A percentile compares a stretch with the other conserved stretches of the same genome.
These are phyloP conservation scores for Penicillium oxalicum DNA, from an alignment of 2,329 filamentous ascomycete genomes.

Conservation along the genomic window DNA sequence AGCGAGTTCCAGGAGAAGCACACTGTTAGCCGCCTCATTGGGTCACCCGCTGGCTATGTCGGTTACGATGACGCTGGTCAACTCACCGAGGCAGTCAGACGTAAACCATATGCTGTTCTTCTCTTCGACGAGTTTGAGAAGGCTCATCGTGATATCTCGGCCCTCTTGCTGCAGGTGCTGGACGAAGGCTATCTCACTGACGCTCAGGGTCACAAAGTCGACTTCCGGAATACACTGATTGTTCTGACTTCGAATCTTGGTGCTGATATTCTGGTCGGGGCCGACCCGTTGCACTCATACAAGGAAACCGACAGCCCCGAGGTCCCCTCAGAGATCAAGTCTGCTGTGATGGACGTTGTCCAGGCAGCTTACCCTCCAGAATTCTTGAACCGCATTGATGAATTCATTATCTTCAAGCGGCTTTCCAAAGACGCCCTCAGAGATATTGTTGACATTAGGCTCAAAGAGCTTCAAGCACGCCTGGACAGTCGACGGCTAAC, in stretches of 20 bases:
- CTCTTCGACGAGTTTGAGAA: slow-evolving; percentile 98
- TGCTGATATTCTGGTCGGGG: slow-evolving; percentile 79
- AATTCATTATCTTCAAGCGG: slow-evolving; percentile 93
- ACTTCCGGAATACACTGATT: slow-evolving; percentile 94
- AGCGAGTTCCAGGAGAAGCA: slow-evolving; percentile 97
- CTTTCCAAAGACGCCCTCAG: slow-evolving; percentile 70
- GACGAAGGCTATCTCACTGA: slow-evolving; percentile 96
- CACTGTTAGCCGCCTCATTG: slow-evolving; percentile 87
- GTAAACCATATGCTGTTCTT: slow-evolving; percentile 91
- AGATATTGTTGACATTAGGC: slow-evolving; percentile 88
- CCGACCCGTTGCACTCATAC: slow-evolving; percentile 59
- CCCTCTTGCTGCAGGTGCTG: slow-evolving; percentile 84
- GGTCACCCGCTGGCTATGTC: slow-evolving; percentile 87
- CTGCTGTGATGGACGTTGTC: slow-evolving; percentile 84
- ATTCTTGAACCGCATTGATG: slow-evolving; percentile 93
- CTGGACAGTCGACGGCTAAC: slow-evolving; percentile 80
- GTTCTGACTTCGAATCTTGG: slow-evolving; percentile 94
- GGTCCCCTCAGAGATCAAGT: slow-evolving; percentile 66
- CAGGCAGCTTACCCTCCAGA: slow-evolving; percentile 72
- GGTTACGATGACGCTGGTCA: slow-evolving; percentile 97
- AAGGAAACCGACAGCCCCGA: slow-evolving; percentile 59
- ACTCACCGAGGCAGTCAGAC: slow-evolving; percentile 86
- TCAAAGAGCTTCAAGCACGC: slow-evolving; percentile 74
- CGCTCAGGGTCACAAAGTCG: slow-evolving; percentile 90
- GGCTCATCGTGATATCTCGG: slow-evolving; percentile 89